Evolutionary conservation across 345 rosid genomes (phyloP).

Genomic region (Ceriops zippeliana): DNA sequence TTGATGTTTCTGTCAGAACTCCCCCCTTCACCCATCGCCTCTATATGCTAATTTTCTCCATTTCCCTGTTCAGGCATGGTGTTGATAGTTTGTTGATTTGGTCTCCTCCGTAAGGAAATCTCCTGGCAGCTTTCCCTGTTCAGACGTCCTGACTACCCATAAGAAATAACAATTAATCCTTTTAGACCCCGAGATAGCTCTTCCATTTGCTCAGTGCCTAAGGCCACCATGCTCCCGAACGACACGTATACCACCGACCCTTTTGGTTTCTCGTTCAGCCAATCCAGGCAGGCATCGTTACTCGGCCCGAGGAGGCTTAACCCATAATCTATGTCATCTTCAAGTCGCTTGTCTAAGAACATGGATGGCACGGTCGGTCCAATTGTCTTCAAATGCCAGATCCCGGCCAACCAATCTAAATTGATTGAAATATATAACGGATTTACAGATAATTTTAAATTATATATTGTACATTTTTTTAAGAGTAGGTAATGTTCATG

Average conservation of each 20-base stretch:
- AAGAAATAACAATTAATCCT: conserved; percentile 21
- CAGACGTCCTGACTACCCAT: conserved; percentile 27
- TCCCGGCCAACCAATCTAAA: conserved; percentile 26
- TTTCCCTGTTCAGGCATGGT: no score
- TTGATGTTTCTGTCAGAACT: conserved; percentile 35
- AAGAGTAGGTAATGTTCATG: no score
- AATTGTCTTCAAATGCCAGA: conserved; percentile 19
- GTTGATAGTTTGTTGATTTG: no score
- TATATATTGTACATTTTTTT: no score
- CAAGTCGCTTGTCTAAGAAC: conserved; percentile 32
- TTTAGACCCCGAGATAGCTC: conserved; percentile 24
- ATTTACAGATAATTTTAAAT: no score
- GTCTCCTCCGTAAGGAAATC: conserved; percentile 14
- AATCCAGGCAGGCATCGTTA: conserved; percentile 7
- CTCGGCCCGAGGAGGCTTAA: conserved; percentile 27
- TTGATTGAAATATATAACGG: not conserved
- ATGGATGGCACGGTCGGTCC: conserved; percentile 40
- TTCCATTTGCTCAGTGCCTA: conserved; percentile 18
- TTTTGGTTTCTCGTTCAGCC: conserved; percentile 22
- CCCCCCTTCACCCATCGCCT: conserved; percentile 30
- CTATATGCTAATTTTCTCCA: conserved; percentile 31
- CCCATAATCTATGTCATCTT: conserved; percentile 27
- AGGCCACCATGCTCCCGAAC: conserved; percentile 31
- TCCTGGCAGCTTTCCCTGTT: conserved; percentile 14
- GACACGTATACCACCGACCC: conserved; percentile 32